Base-by-base conservation (phyloP, 176 grass and related monocot genomes). In the Secale cereale region DNA sequence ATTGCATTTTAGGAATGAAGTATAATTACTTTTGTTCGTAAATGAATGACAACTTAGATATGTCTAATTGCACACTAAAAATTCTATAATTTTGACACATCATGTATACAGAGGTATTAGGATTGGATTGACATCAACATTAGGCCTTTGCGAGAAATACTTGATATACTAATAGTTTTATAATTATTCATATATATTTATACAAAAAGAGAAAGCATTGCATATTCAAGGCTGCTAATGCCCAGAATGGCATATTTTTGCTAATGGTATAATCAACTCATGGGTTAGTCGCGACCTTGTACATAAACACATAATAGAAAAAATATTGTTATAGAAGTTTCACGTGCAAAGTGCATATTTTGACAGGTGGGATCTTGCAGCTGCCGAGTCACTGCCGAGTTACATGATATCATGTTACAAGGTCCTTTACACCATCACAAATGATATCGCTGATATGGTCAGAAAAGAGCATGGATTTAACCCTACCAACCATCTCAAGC, bases 351-450 rank as follows among this genome's bases (percentile, higher is more conserved):
- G 2, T 48, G 11, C 25, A 56, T 10, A 40, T 41, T 59, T 67
- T 39, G 10, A 26, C 41, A 97, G 91, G 46, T 97, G 94, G 94
- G 87, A 90, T 37, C 10, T 35, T 10, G 72, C 46, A 19, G 79
- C 77, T 65, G 37, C 64, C 1, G 67, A 87, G 72, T 89, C 91
- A 59, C 87, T 94, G 41, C 94, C 91, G 0, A 35, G 14, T 13
- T 94, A 81, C 59, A 97, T 97, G 94, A 85, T 72, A 46, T 45
- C 67, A 60, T 90, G 87, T 79, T 97, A 86, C 70, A 88, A 46
- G 19, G 82, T 45, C 48, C 72, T 97, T 57, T 83, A 87, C 33
- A 81, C 80, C 4, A 46, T 88, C 31, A 92, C 90, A 16, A 82
- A 91, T 61, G 89, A 90, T 27, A 90, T 92, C 0, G 85, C 90